Evolutionary conservation across 805 yeast species (phyloP), one percentile per base, ranked within the genome.

Genomic region (Hanseniaspora occidentalis): DNA sequence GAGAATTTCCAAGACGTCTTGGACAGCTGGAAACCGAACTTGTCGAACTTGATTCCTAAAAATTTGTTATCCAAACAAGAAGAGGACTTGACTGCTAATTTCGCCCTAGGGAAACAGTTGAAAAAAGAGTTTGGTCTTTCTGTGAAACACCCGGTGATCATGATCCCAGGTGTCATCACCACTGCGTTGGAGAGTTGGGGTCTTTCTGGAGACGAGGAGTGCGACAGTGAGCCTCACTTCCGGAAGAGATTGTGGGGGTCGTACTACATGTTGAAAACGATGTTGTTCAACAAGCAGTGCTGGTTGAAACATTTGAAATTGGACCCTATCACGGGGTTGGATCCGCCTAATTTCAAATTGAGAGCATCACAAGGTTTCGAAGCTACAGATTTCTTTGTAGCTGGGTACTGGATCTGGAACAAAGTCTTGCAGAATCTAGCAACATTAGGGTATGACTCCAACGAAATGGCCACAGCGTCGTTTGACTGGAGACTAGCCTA

Each of bases 391-490:
- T 92, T 85, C 60, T 92, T 92, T 53, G 77, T 92, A 60, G 84
- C 96, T 3, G 98, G 98, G 0, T 92, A 92, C 59, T 92, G 98
- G 98, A 84, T 92, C 52, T 92, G 98, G 98, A 85, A 84, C 57
- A 92, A 92, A 57, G 75, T 92, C 39, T 67, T 92, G n/a, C 95
- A 89, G 59, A 92, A 92, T 53, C 65, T 92, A 48, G 94, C 96
- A 2, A 96, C 84, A 1, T 74, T 92, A 45, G 96, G 96, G 0
- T 92, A 92, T 60, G 95, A 84, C 37, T 89, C 96, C 2, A 80
- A 84, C 50, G 84, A 73, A 51, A 86, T 92, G 96, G 55, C 71
- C 23, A 79, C 88, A 41, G 98, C 97, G 1, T 71, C 95, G 1
- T 92, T 92, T 58, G 98, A 92, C 58, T 92, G 98, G 98, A 73